Base-by-base conservation (phyloP, 805 yeast species). In the Wickerhamomyces pijperi region DNA sequence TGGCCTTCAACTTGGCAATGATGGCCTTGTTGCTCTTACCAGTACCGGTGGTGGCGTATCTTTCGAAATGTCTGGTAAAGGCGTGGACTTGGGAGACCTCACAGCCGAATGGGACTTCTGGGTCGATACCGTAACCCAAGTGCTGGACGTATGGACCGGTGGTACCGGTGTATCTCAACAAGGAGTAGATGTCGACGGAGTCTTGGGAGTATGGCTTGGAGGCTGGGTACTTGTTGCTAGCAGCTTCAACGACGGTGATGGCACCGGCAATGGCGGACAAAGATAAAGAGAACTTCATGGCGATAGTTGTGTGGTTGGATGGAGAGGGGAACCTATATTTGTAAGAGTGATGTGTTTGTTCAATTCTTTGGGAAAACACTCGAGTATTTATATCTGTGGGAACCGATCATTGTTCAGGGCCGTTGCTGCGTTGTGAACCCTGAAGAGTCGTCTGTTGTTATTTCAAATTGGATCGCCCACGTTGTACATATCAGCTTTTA, bases 1-100 rank as follows among this genome's bases (percentile, higher is more conserved):
- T 39, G 3, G 60, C 58, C 33, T 53, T 54, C 48, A 76, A 59
- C 41, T 63, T 63, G 5, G 54, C 47, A 19, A 54, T 53, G 4
- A 58, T 39, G 1, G 20, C 11, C 28, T 29, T 35, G 25, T 41
- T 40, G 12, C 47, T 42, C 15, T 56, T 46, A 19, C 54, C 60
- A 3, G 66, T 60, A n/a, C 63, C 59, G 3, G 48, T 55, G 3
- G 82, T 70, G 3, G 85, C 86, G 51, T 66, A 82, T 46, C 94
- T 64, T 56, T 83, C 92, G 17, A 90, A 94, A 52, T 85, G 94
- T 51, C 95, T 70, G 47, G 78, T 76, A 38, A 81, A 59, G 18
- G 82, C 59, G 47, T 80, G 86, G 9, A 81, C 84, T 56, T 82
- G 90, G 47, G 73, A 74, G 40, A 78, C 63, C 5, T 57, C 49